phyloP scores from a whole-genome alignment of 2,329 filamentous ascomycete genomes.

The Coniochaeta sp. region DNA sequence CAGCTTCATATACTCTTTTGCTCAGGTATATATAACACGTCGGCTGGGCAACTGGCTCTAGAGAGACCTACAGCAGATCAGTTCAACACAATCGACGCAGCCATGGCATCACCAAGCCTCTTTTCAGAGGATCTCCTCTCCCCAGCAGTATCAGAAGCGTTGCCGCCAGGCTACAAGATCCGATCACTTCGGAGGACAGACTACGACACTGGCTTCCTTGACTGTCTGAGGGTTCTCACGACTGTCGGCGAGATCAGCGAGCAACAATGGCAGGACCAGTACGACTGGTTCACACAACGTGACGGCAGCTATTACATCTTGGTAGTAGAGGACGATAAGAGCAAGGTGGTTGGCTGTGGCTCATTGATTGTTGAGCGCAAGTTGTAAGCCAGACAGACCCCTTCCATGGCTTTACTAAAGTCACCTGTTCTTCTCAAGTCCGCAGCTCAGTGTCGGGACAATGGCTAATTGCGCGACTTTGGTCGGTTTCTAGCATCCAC shows the following conservation, averaged over 20 bases:
- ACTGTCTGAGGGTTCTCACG: constrained; percentile 84
- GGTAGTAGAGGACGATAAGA: constrained; percentile 66
- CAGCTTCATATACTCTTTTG: background rate
- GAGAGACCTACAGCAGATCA: background rate
- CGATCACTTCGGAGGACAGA: constrained; percentile 74
- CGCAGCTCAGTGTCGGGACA: background rate
- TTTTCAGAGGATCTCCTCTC: constrained; percentile 75
- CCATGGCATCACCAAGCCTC: constrained; percentile 50
- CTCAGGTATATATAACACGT: background rate
- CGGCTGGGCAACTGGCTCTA: background rate
- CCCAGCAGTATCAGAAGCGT: constrained; percentile 58
- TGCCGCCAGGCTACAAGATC: constrained; percentile 76
- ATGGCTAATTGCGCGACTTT: constrained; percentile 1
- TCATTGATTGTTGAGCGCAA: constrained; percentile 89
- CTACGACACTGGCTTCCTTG: constrained; percentile 76
- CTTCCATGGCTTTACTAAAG: background rate
- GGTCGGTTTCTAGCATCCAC: constrained; percentile 54
- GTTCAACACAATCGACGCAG: background rate
- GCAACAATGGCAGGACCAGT: constrained; percentile 69
- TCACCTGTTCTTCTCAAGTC: background rate
- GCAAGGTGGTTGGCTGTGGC: constrained; percentile 79
- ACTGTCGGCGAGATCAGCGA: constrained; percentile 82
- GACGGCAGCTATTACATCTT: constrained; percentile 78
- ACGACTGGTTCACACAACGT: constrained; percentile 69
- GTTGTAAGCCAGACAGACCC: constrained; percentile 55